phyloP scores from a whole-genome alignment of 2,329 filamentous ascomycete genomes.

The Westerdykella ornata region DNA sequence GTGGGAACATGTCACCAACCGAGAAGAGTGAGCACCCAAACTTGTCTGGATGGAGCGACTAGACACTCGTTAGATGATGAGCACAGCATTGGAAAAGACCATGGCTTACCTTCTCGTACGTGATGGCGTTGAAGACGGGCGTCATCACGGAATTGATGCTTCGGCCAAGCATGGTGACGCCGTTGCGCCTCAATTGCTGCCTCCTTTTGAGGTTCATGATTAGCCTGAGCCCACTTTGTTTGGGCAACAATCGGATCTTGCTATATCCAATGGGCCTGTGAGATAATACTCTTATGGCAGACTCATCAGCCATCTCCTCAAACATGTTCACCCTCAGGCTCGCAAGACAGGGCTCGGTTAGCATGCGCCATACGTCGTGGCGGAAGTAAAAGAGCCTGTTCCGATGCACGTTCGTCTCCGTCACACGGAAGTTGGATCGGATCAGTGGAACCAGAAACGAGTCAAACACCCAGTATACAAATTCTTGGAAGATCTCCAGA shows the following conservation, averaged over 20 bases:
- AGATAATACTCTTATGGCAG: constrained; percentile 53
- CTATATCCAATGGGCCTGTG: constrained; percentile 66
- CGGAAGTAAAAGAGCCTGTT: constrained; percentile 88
- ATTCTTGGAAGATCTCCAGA: constrained; percentile 70
- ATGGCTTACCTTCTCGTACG: constrained; percentile 61
- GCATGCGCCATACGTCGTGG: constrained; percentile 78
- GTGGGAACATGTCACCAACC: constrained; percentile 69
- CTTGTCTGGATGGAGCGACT: constrained; percentile 43
- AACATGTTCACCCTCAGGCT: constrained; percentile 67
- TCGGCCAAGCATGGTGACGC: constrained; percentile 50
- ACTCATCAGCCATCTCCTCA: constrained; percentile 60
- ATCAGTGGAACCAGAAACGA: constrained; percentile 83
- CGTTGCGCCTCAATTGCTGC: constrained; percentile 47
- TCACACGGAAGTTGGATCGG: constrained; percentile 85
- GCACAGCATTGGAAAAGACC: not conserved
- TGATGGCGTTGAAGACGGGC: constrained; percentile 70
- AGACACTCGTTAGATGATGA: constrained; percentile 3
- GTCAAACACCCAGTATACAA: constrained; percentile 90
- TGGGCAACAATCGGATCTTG: constrained; percentile 75
- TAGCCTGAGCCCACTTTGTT: constrained; percentile 66
- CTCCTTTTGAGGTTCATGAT: constrained; percentile 80
- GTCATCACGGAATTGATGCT: constrained; percentile 66
- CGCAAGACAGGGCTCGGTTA: constrained; percentile 66
- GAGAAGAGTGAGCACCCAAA: constrained; percentile 80
- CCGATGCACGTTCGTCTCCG: constrained; percentile 74